Percentiles rank a stretch among this genome's conserved stretches.
These are phyloP conservation scores for Arthrinium phaeospermum DNA, from an alignment of 2,329 filamentous ascomycete genomes.

Conservation along the genomic window DNA sequence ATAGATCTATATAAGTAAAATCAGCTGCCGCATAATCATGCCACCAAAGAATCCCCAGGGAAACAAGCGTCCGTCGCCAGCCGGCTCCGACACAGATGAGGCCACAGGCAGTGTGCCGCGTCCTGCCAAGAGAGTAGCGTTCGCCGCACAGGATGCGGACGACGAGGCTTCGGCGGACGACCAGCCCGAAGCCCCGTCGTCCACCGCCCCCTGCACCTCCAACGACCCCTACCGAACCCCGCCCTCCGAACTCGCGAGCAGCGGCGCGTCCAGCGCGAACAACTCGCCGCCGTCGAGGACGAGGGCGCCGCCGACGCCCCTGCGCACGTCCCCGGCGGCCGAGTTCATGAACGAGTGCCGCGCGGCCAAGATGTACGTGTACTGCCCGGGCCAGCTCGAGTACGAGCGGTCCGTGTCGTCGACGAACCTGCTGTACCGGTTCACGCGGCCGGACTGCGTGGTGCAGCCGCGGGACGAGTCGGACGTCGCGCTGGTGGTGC, in stretches of 20 bases:
- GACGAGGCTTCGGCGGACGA: neutral
- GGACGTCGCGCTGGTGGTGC: slow-evolving; percentile 30
- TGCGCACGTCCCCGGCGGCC: neutral
- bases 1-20: neutral
- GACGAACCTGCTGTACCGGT: slow-evolving; percentile 37
- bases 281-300: neutral
- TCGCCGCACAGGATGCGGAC: neutral
- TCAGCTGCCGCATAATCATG: neutral
- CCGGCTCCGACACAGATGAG: neutral
- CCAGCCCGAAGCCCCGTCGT: neutral
- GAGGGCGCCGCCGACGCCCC: neutral
- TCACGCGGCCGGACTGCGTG: slow-evolving; percentile 32
- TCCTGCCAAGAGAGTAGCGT: neutral
- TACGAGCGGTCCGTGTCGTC: slow-evolving; percentile 34
- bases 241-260: no score
- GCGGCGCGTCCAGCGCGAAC: neutral
- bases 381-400: slow-evolving; percentile 20
- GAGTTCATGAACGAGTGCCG: neutral
- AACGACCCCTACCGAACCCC: no score
- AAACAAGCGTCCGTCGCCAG: neutral
- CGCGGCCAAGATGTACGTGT: neutral
- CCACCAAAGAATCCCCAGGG: neutral
- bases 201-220: no score
- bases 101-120: neutral
- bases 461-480: slow-evolving; percentile 28